Evolutionary conservation across 768 basidiomycete species (phyloP), one percentile per base, ranked within the genome.

Genomic region (Mycena haematopus): DNA sequence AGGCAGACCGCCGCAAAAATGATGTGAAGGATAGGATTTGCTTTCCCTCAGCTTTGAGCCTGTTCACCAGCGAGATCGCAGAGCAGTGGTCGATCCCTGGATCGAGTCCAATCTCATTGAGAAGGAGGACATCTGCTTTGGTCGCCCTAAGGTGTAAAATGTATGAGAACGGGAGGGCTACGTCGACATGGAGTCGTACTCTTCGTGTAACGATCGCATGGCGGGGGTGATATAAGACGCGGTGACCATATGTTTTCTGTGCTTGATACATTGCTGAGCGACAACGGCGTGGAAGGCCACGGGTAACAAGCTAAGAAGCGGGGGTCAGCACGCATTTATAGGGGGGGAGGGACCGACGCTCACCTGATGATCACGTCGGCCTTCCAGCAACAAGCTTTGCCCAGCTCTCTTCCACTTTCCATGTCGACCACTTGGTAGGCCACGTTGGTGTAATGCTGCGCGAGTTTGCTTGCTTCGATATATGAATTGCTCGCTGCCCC

Each of bases 1-100:
- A 0, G 96, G 96, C 5, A 98, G 79, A 1, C 96, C 96, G 1
- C 96, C 96, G 58, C 96, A 98, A 80, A n/a, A 96, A 96, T 1
- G 93, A 95, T 1, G 86, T 86, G 73, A 96, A 97, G 0, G 91
- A 89, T 0, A 82, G 70, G 11, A 94, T 80, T 15, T 77, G 73
- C 72, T 86, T 89, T 22, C 80, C 81, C 66, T 85, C 74, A 10
- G 74, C 69, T 38, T 79, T 79, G 3, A 91, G 75, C 27, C 79
- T 76, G 22, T 79, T 76, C 31, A 95, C 74, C 17, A 96, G 78
- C 0, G 87, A 83, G 69, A 93, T 83, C 0, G 94, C 95, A 13
- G 92, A 92, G 73, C 91, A 89, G 70, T 95, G 93, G 74, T 95
- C 93, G 57, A 96, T 88, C 2, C 93, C 94, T 0, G 94, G 93